Evolutionary conservation across 352 stramenopile genomes (phyloP).

Genomic region (Pelagophyceae sp.): DNA sequence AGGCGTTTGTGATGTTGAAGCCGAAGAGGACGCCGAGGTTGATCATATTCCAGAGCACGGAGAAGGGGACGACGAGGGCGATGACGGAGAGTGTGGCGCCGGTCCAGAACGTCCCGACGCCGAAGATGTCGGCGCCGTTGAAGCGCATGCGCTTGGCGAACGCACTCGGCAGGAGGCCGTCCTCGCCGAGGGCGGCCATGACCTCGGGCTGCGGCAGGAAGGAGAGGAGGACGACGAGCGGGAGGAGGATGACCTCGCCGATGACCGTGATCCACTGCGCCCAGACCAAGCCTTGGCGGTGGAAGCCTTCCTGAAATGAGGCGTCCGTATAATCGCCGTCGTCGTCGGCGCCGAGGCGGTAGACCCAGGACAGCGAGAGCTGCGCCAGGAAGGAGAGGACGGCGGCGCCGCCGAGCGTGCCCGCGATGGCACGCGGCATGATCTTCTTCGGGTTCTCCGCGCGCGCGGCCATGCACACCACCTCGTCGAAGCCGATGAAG

Average conservation of each 20-base stretch:
- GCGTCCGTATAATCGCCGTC: not conserved
- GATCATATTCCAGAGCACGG: conserved; percentile 69
- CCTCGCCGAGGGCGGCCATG: conserved; percentile 78
- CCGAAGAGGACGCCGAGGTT: conserved; percentile 72
- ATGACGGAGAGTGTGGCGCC: conserved; percentile 57
- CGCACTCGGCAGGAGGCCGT: conserved; percentile 77
- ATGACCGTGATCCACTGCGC: conserved; percentile 67
- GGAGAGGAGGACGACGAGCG: conserved; percentile 80
- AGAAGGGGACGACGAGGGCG: conserved; percentile 61
- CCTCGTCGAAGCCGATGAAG: conserved; percentile 92
- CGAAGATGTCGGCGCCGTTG: conserved; percentile 60
- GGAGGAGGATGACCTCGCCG: conserved; percentile 82
- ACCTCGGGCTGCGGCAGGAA: conserved; percentile 81
- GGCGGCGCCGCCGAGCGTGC: conserved; percentile 67
- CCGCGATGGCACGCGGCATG: conserved; percentile 74
- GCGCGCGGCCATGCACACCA: conserved; percentile 78
- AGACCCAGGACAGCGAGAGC: conserved; percentile 31
- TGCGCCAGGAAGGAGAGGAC: conserved; percentile 35
- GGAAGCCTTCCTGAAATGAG: conserved; percentile 56
- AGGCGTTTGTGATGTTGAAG: conserved; percentile 68
- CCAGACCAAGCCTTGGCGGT: conserved; percentile 48
- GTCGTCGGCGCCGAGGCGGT: conserved; percentile 26
- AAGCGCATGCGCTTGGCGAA: conserved; percentile 65
- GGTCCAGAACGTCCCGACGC: conserved; percentile 21
- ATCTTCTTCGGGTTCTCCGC: conserved; percentile 55